Conservation (phyloP, 2,329 filamentous ascomycete genomes). For the Torrubiella hemipterigena region DNA sequence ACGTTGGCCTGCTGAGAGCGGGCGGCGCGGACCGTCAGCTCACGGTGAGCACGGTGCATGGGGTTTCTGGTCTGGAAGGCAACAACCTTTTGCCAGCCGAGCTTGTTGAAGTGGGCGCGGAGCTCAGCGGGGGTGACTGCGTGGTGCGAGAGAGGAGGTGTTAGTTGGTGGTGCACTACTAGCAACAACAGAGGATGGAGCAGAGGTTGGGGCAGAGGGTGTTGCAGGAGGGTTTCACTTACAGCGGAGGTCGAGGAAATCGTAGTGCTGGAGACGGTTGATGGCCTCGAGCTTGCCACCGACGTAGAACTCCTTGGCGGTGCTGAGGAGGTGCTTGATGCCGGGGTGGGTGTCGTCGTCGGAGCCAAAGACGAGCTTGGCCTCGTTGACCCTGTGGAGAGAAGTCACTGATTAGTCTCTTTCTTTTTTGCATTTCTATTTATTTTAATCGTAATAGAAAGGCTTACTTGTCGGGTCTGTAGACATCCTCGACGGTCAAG, state of each 20-base stretch:
- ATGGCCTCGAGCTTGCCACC: constrained; percentile 94
- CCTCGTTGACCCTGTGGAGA: constrained; percentile 61
- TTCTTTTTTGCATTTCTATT: too few relatives aligned
- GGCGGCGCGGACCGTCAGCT: constrained; percentile 92
- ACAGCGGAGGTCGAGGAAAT: constrained; percentile 95
- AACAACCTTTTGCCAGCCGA: constrained; percentile 94
- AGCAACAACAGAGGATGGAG: too few relatives aligned
- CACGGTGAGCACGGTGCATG: constrained; percentile 97
- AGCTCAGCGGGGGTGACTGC: constrained; percentile 93
- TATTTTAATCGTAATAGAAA: too few relatives aligned
- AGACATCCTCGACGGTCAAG: constrained; percentile 88
- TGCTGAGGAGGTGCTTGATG: constrained; percentile 76
- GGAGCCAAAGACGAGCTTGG: constrained; percentile 86
- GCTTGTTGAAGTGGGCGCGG: constrained; percentile 95
- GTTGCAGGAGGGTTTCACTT: constrained; percentile 21
- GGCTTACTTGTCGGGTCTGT: constrained; percentile 87
- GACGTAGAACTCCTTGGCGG: constrained; percentile 78
- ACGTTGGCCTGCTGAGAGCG: constrained; percentile 96
- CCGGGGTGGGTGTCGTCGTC: constrained; percentile 85
- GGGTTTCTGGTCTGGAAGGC: constrained; percentile 99
- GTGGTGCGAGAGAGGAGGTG: neutral
- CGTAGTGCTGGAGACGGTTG: constrained; percentile 94
- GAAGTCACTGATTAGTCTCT: too few relatives aligned
- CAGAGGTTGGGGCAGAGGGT: too few relatives aligned
- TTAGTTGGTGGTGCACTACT: constrained; percentile 7